Evolutionary conservation across 192 early-diverging fungal species (phyloP).

Genomic region (Coemansia sp.): DNA sequence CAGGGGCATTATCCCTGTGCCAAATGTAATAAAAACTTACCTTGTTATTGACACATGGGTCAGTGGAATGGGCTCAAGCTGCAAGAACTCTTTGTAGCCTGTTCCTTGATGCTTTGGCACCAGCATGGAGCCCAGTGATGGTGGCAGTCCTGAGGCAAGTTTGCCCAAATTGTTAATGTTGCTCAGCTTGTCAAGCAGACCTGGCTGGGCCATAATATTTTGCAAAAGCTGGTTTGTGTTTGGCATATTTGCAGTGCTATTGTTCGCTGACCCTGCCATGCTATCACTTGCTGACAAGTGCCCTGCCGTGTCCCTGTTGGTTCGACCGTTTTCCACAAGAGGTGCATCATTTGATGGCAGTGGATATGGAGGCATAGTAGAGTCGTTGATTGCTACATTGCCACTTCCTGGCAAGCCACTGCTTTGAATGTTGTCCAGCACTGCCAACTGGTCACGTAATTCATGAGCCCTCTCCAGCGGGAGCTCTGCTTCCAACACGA

Average conservation of each 20-base stretch:
- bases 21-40: conserved; percentile 22
- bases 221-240: conserved; percentile 35
- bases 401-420: neutral
- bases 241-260: neutral
- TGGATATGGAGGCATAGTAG: neutral
- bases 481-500: conserved; percentile 25
- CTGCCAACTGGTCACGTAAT: conserved; percentile 30
- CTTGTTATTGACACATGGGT: conserved; percentile 36
- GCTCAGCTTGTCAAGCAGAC: conserved; percentile 22
- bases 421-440: conserved; percentile 11
- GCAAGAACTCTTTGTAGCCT: conserved; percentile 21
- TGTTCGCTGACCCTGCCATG: neutral
- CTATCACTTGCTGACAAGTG: neutral
- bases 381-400: neutral
- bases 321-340: neutral
- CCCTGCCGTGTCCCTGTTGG: neutral
- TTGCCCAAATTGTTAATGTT: conserved; percentile 31
- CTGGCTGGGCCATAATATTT: conserved; percentile 39
- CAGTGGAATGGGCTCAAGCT: conserved; percentile 43
- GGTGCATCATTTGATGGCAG: neutral
- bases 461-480: conserved; percentile 16
- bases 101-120: conserved; percentile 18
- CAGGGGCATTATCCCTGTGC: neutral
- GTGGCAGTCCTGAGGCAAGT: conserved; percentile 35
- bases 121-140: conserved; percentile 23